A percentile compares a stretch with the other conserved stretches of the same genome.
Conservation (phyloP, 306 rosid genomes). For the Cucumis hystrix region DNA sequence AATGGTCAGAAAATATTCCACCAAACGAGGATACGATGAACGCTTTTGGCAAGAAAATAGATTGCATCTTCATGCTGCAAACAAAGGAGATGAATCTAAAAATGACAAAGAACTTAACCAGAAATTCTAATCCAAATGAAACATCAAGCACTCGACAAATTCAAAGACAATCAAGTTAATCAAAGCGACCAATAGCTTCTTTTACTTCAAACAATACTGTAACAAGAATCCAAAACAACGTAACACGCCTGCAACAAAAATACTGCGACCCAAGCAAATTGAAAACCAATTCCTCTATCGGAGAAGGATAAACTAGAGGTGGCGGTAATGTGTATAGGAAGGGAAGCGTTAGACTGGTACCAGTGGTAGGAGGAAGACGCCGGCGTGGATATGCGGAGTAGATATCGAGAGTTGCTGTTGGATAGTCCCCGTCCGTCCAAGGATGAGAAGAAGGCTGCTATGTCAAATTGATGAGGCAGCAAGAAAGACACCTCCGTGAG, state of each 20-base stretch:
- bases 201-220: neutral
- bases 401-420: too few species aligned
- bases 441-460: too few species aligned
- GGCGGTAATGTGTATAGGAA: too few species aligned
- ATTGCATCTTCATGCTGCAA: slow-evolving; percentile 16
- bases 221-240: neutral
- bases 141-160: neutral
- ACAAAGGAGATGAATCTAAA: neutral
- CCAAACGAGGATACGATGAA: slow-evolving; percentile 16
- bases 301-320: too few species aligned
- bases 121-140: neutral
- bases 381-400: too few species aligned
- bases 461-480: too few species aligned
- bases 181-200: neutral
- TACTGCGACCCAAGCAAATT: neutral
- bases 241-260: neutral
- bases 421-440: too few species aligned
- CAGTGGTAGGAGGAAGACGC: too few species aligned
- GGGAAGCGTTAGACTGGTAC: too few species aligned
- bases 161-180: neutral
- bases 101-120: neutral
- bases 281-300: neutral
- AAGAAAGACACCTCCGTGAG: too few species aligned
- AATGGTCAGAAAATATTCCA: slow-evolving; percentile 10
- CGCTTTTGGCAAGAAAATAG: slow-evolving; percentile 3